Evolutionary conservation across 208 protist genomes (phyloP), one percentile per base, ranked within the genome.

Genomic region (Kentomonas sorsogonicus): DNA sequence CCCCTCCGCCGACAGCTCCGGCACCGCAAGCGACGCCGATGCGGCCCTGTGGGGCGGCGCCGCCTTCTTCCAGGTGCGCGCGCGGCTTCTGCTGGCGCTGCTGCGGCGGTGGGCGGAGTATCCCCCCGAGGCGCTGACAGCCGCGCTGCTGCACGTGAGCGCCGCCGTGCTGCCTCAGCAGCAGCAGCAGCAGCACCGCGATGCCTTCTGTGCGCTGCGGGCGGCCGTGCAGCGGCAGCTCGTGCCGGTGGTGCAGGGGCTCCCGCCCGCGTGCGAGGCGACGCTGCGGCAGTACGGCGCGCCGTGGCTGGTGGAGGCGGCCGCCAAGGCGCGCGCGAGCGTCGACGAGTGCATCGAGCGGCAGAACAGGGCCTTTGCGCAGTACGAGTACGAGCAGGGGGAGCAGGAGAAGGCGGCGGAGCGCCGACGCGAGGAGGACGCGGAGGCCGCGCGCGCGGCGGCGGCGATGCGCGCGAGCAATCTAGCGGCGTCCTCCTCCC

Each of bases 361-460:
- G 34, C 74, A 88, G 61, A 74, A 79, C 40, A 72, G 66, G 22
- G 63, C 70, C 26, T 75, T 88, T 46, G 59, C 67, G 15, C 69
- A 80, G 66, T 88, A 77, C 34, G 83, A 85, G 55, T 58, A 69
- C 44, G 71, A 88, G 45, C 79, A 34, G 33, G 34, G 27, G 31
- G 47, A 53, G 60, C 48, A 67, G 62, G 38, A 63, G 66, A 81
- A 77, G 22, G 56, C 33, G 33, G 29, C 43, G 20, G 33, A 55
- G 60, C 46, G 69, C 10, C 41, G 18, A 15, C 31, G 45, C 16
- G 54, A 71, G 54, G 3, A 72, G 53, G 47, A 53, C 0, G 52
- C 39, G 44, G 33, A 30, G 20, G 16, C 29, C 54, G 29, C 30
- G 30, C 39, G 29, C 18, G 29, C 26, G 18, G 30, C 20, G 15